A percentile compares a stretch with the other conserved stretches of the same genome.
phyloP scores from a whole-genome alignment of 805 yeast genomes.

The Hanseniaspora valbyensis region DNA sequence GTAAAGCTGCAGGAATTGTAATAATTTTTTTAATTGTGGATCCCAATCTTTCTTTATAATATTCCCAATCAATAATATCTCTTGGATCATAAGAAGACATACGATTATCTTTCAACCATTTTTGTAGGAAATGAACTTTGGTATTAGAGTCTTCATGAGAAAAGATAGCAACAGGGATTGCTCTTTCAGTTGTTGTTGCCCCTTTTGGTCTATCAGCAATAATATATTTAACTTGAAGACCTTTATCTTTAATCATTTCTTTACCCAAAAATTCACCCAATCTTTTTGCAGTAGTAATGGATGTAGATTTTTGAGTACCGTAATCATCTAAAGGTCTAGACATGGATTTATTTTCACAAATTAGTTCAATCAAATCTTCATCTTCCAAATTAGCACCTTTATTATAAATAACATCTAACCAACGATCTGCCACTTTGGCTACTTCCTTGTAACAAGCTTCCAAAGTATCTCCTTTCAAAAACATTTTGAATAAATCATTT shows the following conservation, averaged over 20 bases:
- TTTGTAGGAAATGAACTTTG: slow-evolving; percentile 61
- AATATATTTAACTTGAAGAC: slow-evolving; percentile 88
- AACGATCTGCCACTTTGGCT: slow-evolving; percentile 84
- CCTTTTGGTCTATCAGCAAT: slow-evolving; percentile 72
- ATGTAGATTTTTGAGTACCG: slow-evolving; percentile 81
- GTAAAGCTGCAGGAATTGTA: slow-evolving; percentile 94
- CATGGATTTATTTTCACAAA: slow-evolving; percentile 95
- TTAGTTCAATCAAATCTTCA: slow-evolving; percentile 84
- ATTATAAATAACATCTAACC: slow-evolving; percentile 88
- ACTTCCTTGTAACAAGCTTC: slow-evolving; percentile 79
- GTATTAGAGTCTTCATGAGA: slow-evolving; percentile 58
- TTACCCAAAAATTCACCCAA: slow-evolving; percentile 90
- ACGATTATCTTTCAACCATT: slow-evolving; percentile 77
- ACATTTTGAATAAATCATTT: slow-evolving; percentile 82
- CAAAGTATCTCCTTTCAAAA: slow-evolving; percentile 71
- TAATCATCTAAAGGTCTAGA: slow-evolving; percentile 83
- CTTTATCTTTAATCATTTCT: slow-evolving; percentile 93
- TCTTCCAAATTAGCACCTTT: slow-evolving; percentile 81
- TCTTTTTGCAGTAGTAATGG: slow-evolving; percentile 89
- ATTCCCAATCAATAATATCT: slow-evolving; percentile 82
- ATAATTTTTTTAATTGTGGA: slow-evolving; percentile 90
- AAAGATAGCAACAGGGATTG: slow-evolving; percentile 91
- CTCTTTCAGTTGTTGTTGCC: slow-evolving; percentile 91
- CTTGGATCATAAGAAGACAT: slow-evolving; percentile 78
- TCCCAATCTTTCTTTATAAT: slow-evolving; percentile 80